Conservation (phyloP, 805 yeast species). For the baker's yeast (Saccharomyces cerevisiae) region DNA sequence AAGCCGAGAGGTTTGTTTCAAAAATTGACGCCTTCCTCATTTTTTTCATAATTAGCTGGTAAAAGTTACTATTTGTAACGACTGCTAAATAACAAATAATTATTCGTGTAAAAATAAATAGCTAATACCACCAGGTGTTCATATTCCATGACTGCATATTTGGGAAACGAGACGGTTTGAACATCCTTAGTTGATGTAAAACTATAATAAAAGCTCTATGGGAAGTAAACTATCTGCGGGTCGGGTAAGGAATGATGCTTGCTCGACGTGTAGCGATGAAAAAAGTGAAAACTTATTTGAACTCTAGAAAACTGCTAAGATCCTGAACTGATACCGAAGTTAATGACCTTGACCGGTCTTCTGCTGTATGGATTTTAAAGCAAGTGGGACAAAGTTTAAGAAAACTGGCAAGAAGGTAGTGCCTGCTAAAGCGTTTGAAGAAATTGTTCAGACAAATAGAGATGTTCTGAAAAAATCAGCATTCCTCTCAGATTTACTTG, state of each 20-base stretch:
- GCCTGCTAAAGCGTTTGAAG: slow-evolving; percentile 3
- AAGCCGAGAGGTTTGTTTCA: no score
- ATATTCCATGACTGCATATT: background rate
- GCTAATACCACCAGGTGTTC: background rate
- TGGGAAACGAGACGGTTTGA: no score
- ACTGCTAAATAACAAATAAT: background rate
- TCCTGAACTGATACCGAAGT: background rate
- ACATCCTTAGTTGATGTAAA: no score
- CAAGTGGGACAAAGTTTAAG: background rate
- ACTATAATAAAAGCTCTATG: no score
- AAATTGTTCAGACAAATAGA: slow-evolving; percentile 13
- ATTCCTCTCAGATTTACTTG: slow-evolving; percentile 24
- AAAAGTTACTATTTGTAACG: background rate
- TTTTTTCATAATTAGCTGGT: background rate
- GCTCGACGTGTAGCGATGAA: background rate
- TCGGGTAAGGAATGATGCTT: background rate
- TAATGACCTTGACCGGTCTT: background rate
- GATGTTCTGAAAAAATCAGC: slow-evolving; percentile 19
- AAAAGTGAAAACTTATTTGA: background rate
- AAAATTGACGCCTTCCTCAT: background rate
- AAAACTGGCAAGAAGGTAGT: slow-evolving; percentile 1
- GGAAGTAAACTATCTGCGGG: background rate
- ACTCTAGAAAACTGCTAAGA: background rate
- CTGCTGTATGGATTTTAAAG: background rate
- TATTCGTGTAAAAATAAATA: background rate